Conservation (phyloP, 768 basidiomycete genomes). For the Termitomyces sp. region DNA sequence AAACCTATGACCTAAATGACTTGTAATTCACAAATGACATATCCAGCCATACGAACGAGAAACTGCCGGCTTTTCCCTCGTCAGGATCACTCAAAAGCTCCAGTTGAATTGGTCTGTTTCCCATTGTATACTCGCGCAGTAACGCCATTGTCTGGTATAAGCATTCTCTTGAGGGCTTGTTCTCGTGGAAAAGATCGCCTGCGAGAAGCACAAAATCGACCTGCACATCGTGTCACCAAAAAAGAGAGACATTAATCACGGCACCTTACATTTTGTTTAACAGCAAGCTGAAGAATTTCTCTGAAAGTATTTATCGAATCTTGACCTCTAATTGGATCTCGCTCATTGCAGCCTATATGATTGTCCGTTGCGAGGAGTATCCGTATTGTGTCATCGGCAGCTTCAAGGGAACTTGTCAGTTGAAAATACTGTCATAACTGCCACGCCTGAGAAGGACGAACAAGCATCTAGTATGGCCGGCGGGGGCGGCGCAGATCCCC, state of each 20-base stretch:
- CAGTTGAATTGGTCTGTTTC: conserved; percentile 83
- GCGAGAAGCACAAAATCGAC: conserved; percentile 95
- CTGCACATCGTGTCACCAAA: conserved; percentile 30
- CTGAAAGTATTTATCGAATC: conserved; percentile 94
- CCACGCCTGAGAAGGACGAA: conserved; percentile 26
- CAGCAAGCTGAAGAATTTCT: conserved; percentile 89
- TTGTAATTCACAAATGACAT: background rate
- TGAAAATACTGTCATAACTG: conserved; percentile 1
- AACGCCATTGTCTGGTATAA: conserved; percentile 87
- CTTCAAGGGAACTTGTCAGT: conserved; percentile 25
- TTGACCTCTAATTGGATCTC: conserved; percentile 90
- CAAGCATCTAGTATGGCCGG: conserved; percentile 34
- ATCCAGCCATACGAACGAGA: conserved; percentile 51
- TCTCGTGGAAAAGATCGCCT: conserved; percentile 97
- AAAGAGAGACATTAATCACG: background rate
- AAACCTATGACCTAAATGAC: conserved; percentile 48
- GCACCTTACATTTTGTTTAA: conserved; percentile 74
- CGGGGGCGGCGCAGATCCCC: conserved; percentile 21
- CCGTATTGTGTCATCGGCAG: conserved; percentile 61
- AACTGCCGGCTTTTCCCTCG: conserved; percentile 83
- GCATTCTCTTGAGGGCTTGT: conserved; percentile 87
- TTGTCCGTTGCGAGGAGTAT: conserved; percentile 95
- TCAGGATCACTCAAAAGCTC: conserved; percentile 91
- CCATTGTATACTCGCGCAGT: conserved; percentile 85
- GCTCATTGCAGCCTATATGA: conserved; percentile 91